Base-by-base conservation (phyloP, 441 rosid genomes). In the Gossypium trilobum region DNA sequence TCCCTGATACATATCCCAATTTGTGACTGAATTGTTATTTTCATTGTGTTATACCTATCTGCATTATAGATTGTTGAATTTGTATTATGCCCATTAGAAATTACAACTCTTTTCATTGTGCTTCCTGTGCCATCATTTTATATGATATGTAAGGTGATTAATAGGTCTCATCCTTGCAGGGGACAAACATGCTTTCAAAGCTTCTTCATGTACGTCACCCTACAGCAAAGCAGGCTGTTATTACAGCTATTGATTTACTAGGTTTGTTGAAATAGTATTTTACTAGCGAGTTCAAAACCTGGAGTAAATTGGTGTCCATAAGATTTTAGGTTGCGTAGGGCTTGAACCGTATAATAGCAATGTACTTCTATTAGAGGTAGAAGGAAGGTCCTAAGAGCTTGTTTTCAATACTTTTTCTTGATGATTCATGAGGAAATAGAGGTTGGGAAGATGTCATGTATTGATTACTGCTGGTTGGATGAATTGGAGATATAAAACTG, bases 181-280 rank as follows among this genome's bases (percentile, higher is more conserved):
- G 99, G 67, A 95, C 99, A 44, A 95, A 95, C 82, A 93, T 95
- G 99, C 97, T 93, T 82, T 93, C 99, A 65, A 82, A 94, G 75
- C 97, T 95, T 86, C 98, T 95, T 85, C 95, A 95, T 82, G 99
- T 95, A 70, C 88, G 92, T 56, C 87, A 89, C 69, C 97, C 90
- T 71, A 88, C 95, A 66, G 97, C 99, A 78, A 95, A 92, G 84
- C 97, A 93, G 84, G 99, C 99, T 73, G 98, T 95, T 74, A 95
- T 95, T 75, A 92, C 97, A 73, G 99, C 99, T 73, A 95, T 95
- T 77, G 92, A 93, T 82, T 88, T 92, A 76, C 89, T 95, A 85
- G 99, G 99, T 95, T 78, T 75, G 90, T 80, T 68, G 3, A 50
- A 22, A 25, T 13, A 46, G 20, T 39, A 36, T 14, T 55, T 33